Percentiles rank a stretch among this genome's conserved stretches.
Conservation (phyloP, 1,139 yeast species). For the Magnusiomyces sp. region DNA sequence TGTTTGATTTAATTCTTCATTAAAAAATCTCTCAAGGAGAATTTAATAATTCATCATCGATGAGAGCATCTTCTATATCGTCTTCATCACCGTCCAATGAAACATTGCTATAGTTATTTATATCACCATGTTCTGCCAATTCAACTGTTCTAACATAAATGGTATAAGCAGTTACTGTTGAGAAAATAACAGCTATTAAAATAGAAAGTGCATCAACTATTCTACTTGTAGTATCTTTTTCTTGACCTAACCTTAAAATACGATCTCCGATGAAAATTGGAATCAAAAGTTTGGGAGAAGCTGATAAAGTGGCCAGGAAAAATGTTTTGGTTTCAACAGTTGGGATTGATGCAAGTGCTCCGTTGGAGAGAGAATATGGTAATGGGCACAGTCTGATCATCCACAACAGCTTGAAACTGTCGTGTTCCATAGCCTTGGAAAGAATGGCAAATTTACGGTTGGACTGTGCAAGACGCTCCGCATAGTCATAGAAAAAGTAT, state of each 20-base stretch:
- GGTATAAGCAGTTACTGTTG: slow-evolving; percentile 57
- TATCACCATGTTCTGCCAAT: slow-evolving; percentile 27
- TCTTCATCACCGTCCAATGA: slow-evolving; percentile 7
- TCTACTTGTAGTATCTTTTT: slow-evolving; percentile 44
- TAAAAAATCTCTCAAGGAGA: no score
- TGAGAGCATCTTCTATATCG: not conserved
- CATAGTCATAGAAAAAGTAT: slow-evolving; percentile 48
- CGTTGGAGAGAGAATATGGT: slow-evolving; percentile 87
- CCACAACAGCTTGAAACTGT: slow-evolving; percentile 57
- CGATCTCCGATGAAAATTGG: slow-evolving; percentile 77
- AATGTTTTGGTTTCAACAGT: slow-evolving; percentile 56
- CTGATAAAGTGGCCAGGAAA: slow-evolving; percentile 58
- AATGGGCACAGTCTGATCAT: slow-evolving; percentile 80
- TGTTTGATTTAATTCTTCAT: no score
- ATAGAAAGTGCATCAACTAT: slow-evolving; percentile 59
- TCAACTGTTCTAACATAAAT: slow-evolving; percentile 51
- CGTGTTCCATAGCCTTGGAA: slow-evolving; percentile 59
- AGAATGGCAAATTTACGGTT: slow-evolving; percentile 69
- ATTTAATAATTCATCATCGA: slow-evolving; percentile 1
- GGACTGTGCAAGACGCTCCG: slow-evolving; percentile 42
- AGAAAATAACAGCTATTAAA: slow-evolving; percentile 46
- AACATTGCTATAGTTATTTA: slow-evolving; percentile 6
- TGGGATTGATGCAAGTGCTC: slow-evolving; percentile 83
- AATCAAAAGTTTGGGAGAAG: slow-evolving; percentile 73
- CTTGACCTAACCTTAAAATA: slow-evolving; percentile 56